Evolutionary conservation across 257 asterid species (phyloP), one percentile per base, ranked within the genome.

Genomic region (Phtheirospermum japonicum): DNA sequence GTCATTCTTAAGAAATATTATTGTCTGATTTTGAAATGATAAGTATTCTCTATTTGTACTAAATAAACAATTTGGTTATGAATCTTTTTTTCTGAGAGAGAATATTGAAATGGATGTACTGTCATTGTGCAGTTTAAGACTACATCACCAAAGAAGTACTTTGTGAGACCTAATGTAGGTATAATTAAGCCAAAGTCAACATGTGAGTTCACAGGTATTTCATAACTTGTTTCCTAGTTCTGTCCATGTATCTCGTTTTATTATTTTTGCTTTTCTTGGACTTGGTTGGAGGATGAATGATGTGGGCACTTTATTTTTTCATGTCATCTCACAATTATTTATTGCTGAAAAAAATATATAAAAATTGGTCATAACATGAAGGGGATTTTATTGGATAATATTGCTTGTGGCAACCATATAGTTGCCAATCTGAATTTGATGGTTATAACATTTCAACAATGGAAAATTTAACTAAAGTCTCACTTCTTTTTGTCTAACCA

Each of bases 111-210:
- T 46, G 53, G 43, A 12, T 37, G 52, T 46, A 58, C 26, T 52
- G 28, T 65, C 42, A 53, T 71, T 75, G 52, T 79, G 70, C 84
- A 90, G 97, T 93, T 90, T 52, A 90, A 90, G 76, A 90, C 97
- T 50, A 90, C 97, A 59, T 87, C 97, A 11, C 97, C 96, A 19
- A 90, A 82, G 86, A 90, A 83, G 76, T 90, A 87, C 71, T 85
- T 93, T 31, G 97, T 90, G 62, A 81, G n/a, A n/a, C n/a, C n/a
- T n/a, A n/a, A n/a, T n/a, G n/a, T n/a, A n/a, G n/a, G n/a, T n/a
- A n/a, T n/a, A 64, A 77, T 90, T 80, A 90, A 80, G 81, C 95
- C 95, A 64, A 85, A 80, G 19, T 75, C 97, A 56, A 72, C 88
- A 49, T 73, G 71, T 74, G 87, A 79, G 37, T 87, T 90, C 71